Conservation (phyloP, 768 basidiomycete species). For the Tephrocybe sp. region DNA sequence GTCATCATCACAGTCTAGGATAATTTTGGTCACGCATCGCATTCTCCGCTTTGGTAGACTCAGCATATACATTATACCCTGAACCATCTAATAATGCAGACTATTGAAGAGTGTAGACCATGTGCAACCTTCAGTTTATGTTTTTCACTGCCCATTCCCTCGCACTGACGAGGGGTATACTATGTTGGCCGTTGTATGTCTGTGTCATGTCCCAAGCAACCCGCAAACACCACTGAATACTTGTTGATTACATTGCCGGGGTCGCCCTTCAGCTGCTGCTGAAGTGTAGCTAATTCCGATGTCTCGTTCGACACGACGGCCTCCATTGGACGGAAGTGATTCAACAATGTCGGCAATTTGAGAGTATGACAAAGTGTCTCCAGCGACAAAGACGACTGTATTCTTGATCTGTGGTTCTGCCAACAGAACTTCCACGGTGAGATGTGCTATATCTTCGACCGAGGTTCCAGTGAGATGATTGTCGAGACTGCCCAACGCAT, state of each 20-base stretch:
- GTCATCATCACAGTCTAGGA: too few relatives aligned
- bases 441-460: slow-evolving; percentile 25
- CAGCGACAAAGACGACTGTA: slow-evolving; percentile 26
- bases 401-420: slow-evolving; percentile 13
- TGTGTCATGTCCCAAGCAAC: slow-evolving; percentile 20
- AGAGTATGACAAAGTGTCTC: slow-evolving; percentile 28
- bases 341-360: slow-evolving; percentile 23
- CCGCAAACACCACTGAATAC: slow-evolving; percentile 25
- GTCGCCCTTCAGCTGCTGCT: slow-evolving; percentile 16
- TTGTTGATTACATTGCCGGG: slow-evolving; percentile 22
- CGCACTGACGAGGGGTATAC: slow-evolving; percentile 11
- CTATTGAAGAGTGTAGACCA: neutral
- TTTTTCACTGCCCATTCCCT: slow-evolving; percentile 9
- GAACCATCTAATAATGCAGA: neutral
- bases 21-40: neutral
- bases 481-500: slow-evolving; percentile 23
- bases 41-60: neutral
- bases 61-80: neutral
- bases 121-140: neutral
- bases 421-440: slow-evolving; percentile 22
- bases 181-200: slow-evolving; percentile 17
- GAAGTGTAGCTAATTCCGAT: slow-evolving; percentile 17
- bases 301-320: slow-evolving; percentile 14
- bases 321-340: neutral
- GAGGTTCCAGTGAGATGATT: slow-evolving; percentile 27